phyloP scores from a whole-genome alignment of 768 basidiomycete species.

The Wakefieldia striispora region DNA sequence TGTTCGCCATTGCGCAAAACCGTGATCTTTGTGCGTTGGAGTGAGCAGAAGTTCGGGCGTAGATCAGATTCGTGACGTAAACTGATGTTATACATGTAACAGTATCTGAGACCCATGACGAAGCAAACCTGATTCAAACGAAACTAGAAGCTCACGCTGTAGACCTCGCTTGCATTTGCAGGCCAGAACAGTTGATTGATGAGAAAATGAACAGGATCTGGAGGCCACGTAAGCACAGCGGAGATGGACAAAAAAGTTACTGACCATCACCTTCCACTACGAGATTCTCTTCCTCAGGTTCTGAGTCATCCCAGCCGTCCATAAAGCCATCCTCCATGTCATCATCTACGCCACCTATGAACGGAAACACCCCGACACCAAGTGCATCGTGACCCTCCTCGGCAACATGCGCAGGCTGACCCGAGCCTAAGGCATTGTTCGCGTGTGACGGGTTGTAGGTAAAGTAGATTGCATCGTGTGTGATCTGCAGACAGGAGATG shows the following conservation, averaged over 20 bases:
- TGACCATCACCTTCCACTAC: conserved; percentile 10
- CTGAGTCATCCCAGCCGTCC: conserved; percentile 17
- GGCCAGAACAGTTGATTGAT: conserved; percentile 25
- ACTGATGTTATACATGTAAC: no score
- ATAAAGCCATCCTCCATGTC: conserved; percentile 9
- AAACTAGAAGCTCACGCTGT: conserved; percentile 23
- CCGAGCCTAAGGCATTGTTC: background rate
- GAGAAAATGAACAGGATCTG: conserved; percentile 13
- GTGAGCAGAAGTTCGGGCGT: no score
- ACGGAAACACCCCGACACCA: conserved; percentile 1
- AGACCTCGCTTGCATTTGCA: conserved; percentile 21
- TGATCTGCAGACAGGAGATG: conserved; percentile 56
- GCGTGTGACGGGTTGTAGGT: conserved; percentile 31
- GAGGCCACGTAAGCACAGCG: conserved; percentile 2
- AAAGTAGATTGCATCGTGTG: conserved; percentile 49
- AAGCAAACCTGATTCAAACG: background rate
- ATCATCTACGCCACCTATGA: conserved; percentile 1
- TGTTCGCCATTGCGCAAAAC: no score
- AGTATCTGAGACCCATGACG: no score
- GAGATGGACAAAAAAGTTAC: background rate
- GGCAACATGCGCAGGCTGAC: background rate
- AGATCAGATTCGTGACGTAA: no score
- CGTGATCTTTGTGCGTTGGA: no score
- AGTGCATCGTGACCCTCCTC: background rate
- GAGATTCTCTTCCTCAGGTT: conserved; percentile 14